Conservation (phyloP, 192 early-diverging fungal species). For the Spizellomyces punctatus region DNA sequence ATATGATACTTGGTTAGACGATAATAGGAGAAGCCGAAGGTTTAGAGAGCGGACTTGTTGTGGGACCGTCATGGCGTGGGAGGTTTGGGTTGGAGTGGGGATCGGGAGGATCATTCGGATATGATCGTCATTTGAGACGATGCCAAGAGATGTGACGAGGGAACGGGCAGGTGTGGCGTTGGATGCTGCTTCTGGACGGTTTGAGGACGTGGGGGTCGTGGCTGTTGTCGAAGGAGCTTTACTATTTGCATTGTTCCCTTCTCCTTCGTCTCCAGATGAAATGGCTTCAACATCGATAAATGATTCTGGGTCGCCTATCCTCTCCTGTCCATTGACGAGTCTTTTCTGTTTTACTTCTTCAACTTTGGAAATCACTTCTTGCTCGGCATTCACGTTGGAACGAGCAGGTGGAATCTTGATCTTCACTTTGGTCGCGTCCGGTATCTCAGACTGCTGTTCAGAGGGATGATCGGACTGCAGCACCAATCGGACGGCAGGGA, state of each 20-base stretch:
- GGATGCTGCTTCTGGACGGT: background rate
- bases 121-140: slow-evolving; percentile 37
- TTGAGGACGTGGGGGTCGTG: background rate
- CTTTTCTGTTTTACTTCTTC: background rate
- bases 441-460: background rate
- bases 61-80: slow-evolving; percentile 32
- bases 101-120: slow-evolving; percentile 34
- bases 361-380: background rate
- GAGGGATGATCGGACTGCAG: no score
- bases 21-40: slow-evolving; percentile 42
- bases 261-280: slow-evolving; percentile 17
- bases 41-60: slow-evolving; percentile 27
- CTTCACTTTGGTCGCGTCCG: background rate
- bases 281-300: slow-evolving; percentile 28
- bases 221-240: background rate
- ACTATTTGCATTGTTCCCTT: background rate
- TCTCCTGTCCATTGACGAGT: background rate
- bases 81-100: background rate
- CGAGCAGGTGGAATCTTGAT: slow-evolving; percentile 1
- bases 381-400: background rate
- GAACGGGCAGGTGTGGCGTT: slow-evolving; percentile 9
- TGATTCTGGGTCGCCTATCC: background rate
- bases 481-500: no score
- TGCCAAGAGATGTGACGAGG: slow-evolving; percentile 28
- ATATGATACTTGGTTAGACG: slow-evolving; percentile 29